Conservation (phyloP, 139 green algal genomes). For the Gonium pectorale region DNA sequence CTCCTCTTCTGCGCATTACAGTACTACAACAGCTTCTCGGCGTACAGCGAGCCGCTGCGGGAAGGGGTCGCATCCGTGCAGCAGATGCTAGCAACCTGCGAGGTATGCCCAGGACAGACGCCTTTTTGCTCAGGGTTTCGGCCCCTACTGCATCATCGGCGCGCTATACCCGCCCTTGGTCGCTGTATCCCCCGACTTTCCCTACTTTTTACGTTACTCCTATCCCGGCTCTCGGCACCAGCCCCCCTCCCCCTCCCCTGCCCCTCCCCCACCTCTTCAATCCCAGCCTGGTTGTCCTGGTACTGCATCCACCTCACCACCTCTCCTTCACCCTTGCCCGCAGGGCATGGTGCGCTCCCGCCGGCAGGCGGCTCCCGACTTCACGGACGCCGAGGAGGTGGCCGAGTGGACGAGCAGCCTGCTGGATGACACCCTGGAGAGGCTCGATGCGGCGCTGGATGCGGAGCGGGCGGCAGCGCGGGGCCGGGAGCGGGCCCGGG, state of each 20-base stretch:
- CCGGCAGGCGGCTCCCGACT: neutral
- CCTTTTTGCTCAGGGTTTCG: neutral
- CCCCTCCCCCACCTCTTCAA: neutral
- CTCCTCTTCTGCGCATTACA: neutral
- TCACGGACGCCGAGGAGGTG: constrained; percentile 47
- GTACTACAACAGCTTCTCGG: constrained; percentile 58
- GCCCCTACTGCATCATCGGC: neutral
- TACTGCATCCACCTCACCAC: no score
- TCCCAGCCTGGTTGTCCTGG: neutral
- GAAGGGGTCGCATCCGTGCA: neutral
- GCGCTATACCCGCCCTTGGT: neutral
- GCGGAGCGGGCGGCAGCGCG: constrained; percentile 18
- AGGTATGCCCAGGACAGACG: constrained; percentile 8
- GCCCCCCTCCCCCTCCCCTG: neutral
- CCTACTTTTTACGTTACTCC: neutral
- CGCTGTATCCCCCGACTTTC: neutral
- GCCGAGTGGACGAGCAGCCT: constrained; percentile 56
- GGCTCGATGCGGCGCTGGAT: constrained; percentile 64
- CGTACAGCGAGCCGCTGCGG: constrained; percentile 34
- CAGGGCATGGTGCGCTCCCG: constrained; percentile 8
- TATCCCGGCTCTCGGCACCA: neutral
- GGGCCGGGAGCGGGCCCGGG: constrained; percentile 1
- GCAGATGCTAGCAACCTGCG: constrained; percentile 27
- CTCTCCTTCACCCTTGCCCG: neutral
- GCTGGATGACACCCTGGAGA: constrained; percentile 69